Evolutionary conservation across 2,329 filamentous ascomycete species (phyloP).

Genomic region (Xylaria sp.): DNA sequence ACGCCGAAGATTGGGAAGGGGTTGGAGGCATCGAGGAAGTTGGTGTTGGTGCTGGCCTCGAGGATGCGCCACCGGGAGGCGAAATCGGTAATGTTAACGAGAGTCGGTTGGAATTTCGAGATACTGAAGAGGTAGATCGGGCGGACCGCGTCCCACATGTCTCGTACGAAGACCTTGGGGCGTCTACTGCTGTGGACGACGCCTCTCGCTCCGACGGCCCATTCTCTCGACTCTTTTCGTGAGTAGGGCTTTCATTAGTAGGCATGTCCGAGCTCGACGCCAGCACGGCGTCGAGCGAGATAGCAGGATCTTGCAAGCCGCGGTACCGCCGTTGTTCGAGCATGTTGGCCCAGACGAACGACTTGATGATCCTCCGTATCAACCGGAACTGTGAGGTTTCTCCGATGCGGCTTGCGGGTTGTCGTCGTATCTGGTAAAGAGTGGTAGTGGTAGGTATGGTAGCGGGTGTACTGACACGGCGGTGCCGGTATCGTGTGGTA

Average conservation of each 20-base stretch:
- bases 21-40: conserved; percentile 54
- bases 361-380: conserved; percentile 21
- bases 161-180: conserved; percentile 44
- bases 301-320: conserved; percentile 25
- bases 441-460: conserved; percentile 27
- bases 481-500: conserved; percentile 32
- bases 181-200: conserved; percentile 41
- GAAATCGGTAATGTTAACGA: conserved; percentile 66
- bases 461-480: conserved; percentile 26
- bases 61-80: conserved; percentile 53
- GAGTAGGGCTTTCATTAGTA: conserved; percentile 8
- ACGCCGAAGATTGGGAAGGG: conserved; percentile 48
- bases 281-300: conserved; percentile 34
- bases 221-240: conserved; percentile 23
- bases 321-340: conserved; percentile 33
- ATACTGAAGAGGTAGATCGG: conserved; percentile 56
- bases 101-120: conserved; percentile 59
- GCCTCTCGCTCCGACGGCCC: conserved; percentile 26
- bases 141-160: conserved; percentile 48
- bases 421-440: conserved; percentile 30
- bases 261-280: conserved; percentile 27
- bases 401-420: conserved; percentile 15
- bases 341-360: conserved; percentile 31
- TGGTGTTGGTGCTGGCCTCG: conserved; percentile 55
- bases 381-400: conserved; percentile 22